phyloP scores from a whole-genome alignment of 2,329 filamentous ascomycete species.

The Diaporthe velutina region DNA sequence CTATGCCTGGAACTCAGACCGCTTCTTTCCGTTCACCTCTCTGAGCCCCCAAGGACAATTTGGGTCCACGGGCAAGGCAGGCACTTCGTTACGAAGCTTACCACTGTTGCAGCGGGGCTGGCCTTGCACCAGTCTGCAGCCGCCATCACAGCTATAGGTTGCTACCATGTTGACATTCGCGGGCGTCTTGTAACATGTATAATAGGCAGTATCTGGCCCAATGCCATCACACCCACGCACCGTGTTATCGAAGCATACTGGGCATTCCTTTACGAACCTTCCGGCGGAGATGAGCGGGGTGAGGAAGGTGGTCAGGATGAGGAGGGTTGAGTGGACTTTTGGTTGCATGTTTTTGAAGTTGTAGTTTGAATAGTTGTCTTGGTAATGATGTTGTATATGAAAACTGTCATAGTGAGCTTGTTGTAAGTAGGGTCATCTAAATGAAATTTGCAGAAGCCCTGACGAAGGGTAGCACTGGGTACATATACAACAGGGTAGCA shows the following conservation, averaged over 20 bases:
- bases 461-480: background rate
- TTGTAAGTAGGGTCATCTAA: background rate
- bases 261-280: background rate
- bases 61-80: background rate
- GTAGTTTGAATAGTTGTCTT: background rate
- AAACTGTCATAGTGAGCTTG: background rate
- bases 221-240: background rate
- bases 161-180: background rate
- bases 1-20: background rate
- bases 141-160: constrained; percentile 1
- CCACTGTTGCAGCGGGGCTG: constrained; percentile 11
- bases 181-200: background rate
- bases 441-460: background rate
- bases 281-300: background rate
- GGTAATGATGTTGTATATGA: background rate
- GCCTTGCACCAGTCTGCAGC: background rate
- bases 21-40: background rate
- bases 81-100: background rate
- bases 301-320: background rate
- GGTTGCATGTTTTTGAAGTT: background rate
- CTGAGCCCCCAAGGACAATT: background rate
- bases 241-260: constrained; percentile 4
- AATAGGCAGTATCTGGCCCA: background rate
- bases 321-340: background rate
- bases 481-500: background rate